Evolutionary conservation across 225 moss, liverwort and hornwort genomes (phyloP), one percentile per base, ranked within the genome.

Genomic region (Physcomitrium patens): DNA sequence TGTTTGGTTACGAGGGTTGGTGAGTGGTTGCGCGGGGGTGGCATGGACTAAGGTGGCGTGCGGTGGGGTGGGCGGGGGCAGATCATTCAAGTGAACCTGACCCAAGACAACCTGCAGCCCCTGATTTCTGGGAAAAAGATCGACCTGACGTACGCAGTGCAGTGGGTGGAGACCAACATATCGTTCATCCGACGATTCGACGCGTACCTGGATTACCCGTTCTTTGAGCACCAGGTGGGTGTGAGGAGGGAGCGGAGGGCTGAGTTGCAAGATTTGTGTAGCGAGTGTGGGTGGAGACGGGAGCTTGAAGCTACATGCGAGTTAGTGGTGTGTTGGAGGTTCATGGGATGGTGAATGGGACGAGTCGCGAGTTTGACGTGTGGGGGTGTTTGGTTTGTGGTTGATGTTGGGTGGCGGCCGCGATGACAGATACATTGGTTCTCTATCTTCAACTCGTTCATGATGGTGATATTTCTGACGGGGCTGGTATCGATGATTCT

Each of bases 401-500:
- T 76, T 67, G 41, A 24, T 24, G 24, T 24, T 24, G 24, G 24
- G 49, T 50, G 80, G 78, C 20, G 71, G 48, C 12, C 72, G 54
- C 77, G 72, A 54, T 66, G 55, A 28, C 86, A 99, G 97, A 99
- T 99, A 60, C 97, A 99, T 67, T 99, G 97, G 97, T 99, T 99
- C 53, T 99, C 97, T 37, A 99, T 99, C 67, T 99, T 99, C 90
- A 99, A 99, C 84, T 99, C 97, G 22, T 99, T 99, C 72, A 99
- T 99, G 97, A 99, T 99, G 97, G 97, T 99, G 73, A 94, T 99
- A 73, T 99, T 99, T 81, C 85, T 99, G 67, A 99, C 97, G 12
- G 97, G 97, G 42, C 83, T 99, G 55, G 97, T 99, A 47, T 99
- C 97, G 26, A 99, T 99, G 97, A 99, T 99, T 65, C 85, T 99